Percentiles rank a stretch among this genome's conserved stretches.
Evolutionary conservation across 2,329 filamentous ascomycete species (phyloP).

Genomic region (Leptoxyphium fumago): DNA sequence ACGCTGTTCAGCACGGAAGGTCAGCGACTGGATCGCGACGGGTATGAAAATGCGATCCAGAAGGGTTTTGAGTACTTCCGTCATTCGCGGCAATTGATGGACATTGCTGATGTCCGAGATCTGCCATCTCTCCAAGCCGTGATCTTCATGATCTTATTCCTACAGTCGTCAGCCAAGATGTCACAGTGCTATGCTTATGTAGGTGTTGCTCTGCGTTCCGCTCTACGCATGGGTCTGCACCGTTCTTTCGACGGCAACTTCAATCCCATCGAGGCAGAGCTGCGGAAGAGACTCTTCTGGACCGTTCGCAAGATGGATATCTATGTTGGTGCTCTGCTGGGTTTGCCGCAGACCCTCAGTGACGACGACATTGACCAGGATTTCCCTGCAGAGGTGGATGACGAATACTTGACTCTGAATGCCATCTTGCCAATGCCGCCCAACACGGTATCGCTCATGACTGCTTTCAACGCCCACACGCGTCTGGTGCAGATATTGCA

Average conservation of each 20-base stretch:
- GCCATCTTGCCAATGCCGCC: conserved; percentile 39
- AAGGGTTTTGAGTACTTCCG: conserved; percentile 37
- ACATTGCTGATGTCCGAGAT: conserved; percentile 39
- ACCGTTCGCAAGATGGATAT: conserved; percentile 36
- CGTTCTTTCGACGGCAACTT: conserved; percentile 33
- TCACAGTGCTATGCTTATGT: conserved; percentile 39
- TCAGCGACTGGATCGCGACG: conserved; percentile 21
- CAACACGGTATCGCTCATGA: conserved; percentile 41
- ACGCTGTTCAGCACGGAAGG: conserved; percentile 30
- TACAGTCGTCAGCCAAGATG: conserved; percentile 37
- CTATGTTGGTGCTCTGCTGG: conserved; percentile 37
- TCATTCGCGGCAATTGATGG: conserved; percentile 33
- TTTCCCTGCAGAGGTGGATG: conserved; percentile 32
- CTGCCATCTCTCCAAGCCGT: conserved; percentile 36
- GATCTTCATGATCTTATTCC: conserved; percentile 38
- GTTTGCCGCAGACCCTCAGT: conserved; percentile 32
- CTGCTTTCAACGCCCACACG: conserved; percentile 46
- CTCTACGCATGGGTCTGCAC: conserved; percentile 36
- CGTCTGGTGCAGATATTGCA: conserved; percentile 41
- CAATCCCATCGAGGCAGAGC: conserved; percentile 34
- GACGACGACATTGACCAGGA: conserved; percentile 37
- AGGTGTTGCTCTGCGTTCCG: conserved; percentile 35
- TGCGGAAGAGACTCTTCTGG: conserved; percentile 37
- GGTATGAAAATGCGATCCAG: conserved; percentile 32
- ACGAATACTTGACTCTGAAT: conserved; percentile 35